A percentile compares a stretch with the other conserved stretches of the same genome.
Evolutionary conservation across 768 basidiomycete genomes (phyloP).

Genomic region (Steccherinum ochraceum): DNA sequence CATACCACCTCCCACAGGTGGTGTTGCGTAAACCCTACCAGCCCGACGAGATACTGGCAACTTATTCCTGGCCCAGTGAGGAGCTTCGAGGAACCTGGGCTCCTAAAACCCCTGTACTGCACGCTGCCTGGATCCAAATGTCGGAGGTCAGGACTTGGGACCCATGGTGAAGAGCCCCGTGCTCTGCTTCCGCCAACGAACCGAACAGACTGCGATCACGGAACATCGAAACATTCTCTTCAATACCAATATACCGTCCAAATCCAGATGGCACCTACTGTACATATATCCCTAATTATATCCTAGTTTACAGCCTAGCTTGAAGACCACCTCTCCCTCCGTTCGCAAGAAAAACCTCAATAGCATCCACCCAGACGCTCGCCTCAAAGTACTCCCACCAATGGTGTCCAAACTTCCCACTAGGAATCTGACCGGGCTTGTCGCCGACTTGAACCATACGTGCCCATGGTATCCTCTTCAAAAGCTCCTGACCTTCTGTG

Average conservation of each 20-base stretch:
- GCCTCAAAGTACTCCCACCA: neutral
- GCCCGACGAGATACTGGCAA: slow-evolving; percentile 10
- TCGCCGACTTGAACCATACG: neutral
- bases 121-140: slow-evolving; percentile 3
- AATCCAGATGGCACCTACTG: too few species aligned
- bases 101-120: neutral
- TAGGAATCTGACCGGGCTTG: neutral
- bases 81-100: neutral
- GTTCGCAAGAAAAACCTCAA: neutral
- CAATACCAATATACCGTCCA: too few species aligned
- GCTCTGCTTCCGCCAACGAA: too few species aligned
- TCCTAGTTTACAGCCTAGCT: neutral
- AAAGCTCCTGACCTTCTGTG: neutral
- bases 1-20: slow-evolving; percentile 46
- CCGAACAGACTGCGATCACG: too few species aligned
- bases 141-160: neutral
- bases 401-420: neutral
- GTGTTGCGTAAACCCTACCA: slow-evolving; percentile 15
- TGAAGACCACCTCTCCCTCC: neutral
- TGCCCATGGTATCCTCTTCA: neutral
- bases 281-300: too few species aligned
- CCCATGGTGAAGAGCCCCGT: neutral
- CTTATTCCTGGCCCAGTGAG: neutral
- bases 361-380: neutral
- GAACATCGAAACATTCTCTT: too few species aligned